phyloP scores from a whole-genome alignment of 352 stramenopile species.

The Porosira glacialis region DNA sequence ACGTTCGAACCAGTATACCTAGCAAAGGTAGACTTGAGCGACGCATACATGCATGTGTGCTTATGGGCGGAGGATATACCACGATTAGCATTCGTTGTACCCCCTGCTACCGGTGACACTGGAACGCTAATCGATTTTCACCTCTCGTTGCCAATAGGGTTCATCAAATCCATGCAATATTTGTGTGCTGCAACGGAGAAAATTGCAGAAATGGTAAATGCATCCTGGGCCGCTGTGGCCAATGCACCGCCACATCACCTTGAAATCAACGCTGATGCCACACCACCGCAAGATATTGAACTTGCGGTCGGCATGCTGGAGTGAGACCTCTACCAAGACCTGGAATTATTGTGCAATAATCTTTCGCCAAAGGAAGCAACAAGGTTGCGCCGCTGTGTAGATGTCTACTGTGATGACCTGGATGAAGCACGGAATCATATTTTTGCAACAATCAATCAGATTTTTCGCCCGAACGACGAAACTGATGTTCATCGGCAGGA shows the following conservation, averaged over 20 bases:
- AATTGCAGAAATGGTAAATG: neutral
- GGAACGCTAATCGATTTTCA: neutral
- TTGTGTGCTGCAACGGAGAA: neutral
- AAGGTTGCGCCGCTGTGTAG: neutral
- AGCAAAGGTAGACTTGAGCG: constrained; percentile 35
- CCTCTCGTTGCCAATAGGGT: neutral
- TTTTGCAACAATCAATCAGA: neutral
- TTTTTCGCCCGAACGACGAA: neutral
- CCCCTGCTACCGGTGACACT: neutral
- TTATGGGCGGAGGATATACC: constrained; percentile 5
- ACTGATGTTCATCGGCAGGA: neutral
- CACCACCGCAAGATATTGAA: neutral
- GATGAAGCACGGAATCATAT: neutral
- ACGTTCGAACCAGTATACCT: constrained; percentile 22
- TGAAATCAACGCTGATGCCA: neutral
- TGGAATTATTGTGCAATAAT: neutral
- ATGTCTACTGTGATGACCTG: neutral
- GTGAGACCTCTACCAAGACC: neutral
- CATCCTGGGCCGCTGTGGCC: neutral
- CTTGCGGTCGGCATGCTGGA: neutral
- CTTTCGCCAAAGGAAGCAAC: neutral
- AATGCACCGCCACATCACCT: neutral
- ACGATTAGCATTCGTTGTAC: neutral
- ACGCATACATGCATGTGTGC: constrained; percentile 45
- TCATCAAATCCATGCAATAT: neutral